Evolutionary conservation across 2,329 filamentous ascomycete species (phyloP).

Genomic region (Nigrograna mackinnonii): DNA sequence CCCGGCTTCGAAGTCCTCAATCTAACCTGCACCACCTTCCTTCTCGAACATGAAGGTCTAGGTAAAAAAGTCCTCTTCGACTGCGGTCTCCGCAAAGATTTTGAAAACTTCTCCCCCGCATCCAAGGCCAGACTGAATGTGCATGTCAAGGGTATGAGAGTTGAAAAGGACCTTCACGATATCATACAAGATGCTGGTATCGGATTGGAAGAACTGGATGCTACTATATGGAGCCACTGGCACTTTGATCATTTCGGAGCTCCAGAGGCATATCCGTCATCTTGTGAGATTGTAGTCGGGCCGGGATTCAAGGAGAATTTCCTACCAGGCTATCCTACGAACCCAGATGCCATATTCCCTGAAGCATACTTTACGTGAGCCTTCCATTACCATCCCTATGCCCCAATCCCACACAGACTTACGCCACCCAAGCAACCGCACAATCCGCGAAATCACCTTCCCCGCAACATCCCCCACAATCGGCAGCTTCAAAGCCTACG

Average conservation of each 20-base stretch:
- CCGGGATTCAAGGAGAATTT: slow-evolving; percentile 53
- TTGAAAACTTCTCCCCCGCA: slow-evolving; percentile 15
- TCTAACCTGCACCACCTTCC: slow-evolving; percentile 12
- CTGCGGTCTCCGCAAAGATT: slow-evolving; percentile 16
- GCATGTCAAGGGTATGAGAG: slow-evolving; percentile 14
- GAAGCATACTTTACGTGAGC: slow-evolving; percentile 15
- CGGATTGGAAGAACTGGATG: slow-evolving; percentile 31
- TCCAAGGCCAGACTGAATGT: slow-evolving; percentile 14
- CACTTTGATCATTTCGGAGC: slow-evolving; percentile 58
- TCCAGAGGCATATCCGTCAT: slow-evolving; percentile 47
- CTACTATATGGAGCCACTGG: slow-evolving; percentile 48
- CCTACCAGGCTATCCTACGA: slow-evolving; percentile 51
- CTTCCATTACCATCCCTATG: neutral
- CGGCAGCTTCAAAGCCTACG: slow-evolving; percentile 49
- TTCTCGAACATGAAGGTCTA: slow-evolving; percentile 8
- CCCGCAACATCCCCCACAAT: slow-evolving; percentile 29
- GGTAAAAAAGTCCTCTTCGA: slow-evolving; percentile 16
- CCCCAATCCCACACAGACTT: neutral
- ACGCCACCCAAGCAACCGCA: slow-evolving; percentile 3
- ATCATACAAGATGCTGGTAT: slow-evolving; percentile 24
- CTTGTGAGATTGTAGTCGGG: slow-evolving; percentile 55
- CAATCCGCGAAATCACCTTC: slow-evolving; percentile 13
- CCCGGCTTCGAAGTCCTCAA: slow-evolving; percentile 12
- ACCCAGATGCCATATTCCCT: slow-evolving; percentile 13
- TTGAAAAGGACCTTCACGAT: slow-evolving; percentile 17